Conservation (phyloP, 805 yeast genomes). For the Gaillardinia entomophila region DNA sequence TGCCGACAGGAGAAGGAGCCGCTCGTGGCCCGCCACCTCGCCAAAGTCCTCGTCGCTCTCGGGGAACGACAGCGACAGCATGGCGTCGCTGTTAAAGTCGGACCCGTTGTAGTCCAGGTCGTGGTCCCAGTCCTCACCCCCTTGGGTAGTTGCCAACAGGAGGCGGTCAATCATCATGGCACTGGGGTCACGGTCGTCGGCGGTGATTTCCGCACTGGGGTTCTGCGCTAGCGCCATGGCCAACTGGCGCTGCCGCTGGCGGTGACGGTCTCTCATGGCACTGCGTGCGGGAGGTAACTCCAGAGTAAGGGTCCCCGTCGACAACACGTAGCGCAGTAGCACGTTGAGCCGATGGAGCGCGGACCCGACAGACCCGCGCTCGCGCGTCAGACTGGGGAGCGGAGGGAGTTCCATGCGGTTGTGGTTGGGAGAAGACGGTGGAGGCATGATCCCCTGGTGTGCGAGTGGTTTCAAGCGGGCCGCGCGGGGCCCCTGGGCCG, state of each 20-base stretch:
- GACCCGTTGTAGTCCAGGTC: too few relatives aligned
- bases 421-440: neutral
- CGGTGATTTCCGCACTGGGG: neutral
- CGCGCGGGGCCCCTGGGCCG: too few relatives aligned
- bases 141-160: neutral
- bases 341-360: neutral
- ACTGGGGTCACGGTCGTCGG: neutral
- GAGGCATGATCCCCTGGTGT: too few relatives aligned
- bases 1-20: constrained; percentile 21
- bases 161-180: neutral
- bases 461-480: too few relatives aligned
- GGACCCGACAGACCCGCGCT: too few relatives aligned
- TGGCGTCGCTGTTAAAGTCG: too few relatives aligned
- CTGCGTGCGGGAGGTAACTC: neutral
- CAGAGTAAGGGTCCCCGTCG: neutral
- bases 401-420: neutral
- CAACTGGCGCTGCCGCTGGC: neutral
- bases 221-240: neutral
- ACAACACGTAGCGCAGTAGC: neutral
- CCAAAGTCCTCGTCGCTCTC: too few relatives aligned
- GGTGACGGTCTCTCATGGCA: neutral
- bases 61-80: too few relatives aligned
- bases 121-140: too few relatives aligned
- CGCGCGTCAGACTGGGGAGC: too few relatives aligned
- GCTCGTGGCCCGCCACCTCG: too few relatives aligned